These are phyloP conservation scores for Thelonectria olida DNA, from an alignment of 2,329 filamentous ascomycete genomes.

Conservation along the genomic window DNA sequence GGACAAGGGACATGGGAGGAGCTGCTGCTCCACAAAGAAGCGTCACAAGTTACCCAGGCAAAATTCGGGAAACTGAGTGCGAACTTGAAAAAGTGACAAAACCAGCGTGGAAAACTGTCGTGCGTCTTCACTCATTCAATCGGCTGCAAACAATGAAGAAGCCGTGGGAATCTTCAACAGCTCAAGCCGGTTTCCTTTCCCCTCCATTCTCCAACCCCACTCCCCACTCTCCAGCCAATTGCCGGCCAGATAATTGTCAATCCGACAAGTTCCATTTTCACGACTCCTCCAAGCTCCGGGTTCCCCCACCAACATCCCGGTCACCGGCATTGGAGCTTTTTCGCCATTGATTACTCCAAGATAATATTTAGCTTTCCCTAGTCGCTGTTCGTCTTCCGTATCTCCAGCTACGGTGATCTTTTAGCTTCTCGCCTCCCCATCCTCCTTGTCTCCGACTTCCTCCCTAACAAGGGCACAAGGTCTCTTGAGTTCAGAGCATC, in stretches of 20 bases:
- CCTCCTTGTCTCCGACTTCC: not conserved
- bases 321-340: conserved; percentile 23
- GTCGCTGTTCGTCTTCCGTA: conserved; percentile 1
- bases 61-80: not conserved
- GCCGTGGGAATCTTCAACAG: not conserved
- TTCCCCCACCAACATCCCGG: conserved; percentile 21
- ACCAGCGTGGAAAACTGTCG: too few relatives aligned
- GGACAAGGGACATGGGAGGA: not conserved
- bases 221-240: conserved; percentile 30
- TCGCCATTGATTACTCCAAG: conserved; percentile 21
- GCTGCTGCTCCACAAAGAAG: not conserved
- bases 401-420: not conserved
- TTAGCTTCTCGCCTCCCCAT: not conserved
- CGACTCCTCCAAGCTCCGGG: not conserved
- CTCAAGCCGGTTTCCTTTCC: not conserved
- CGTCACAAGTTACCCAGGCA: not conserved
- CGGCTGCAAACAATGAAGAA: not conserved
- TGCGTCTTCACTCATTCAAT: not conserved
- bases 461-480: not conserved
- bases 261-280: not conserved
- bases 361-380: conserved; percentile 9
- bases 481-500: conserved; percentile 39
- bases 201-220: not conserved
- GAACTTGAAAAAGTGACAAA: not conserved
- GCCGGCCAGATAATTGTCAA: conserved; percentile 37